Percentiles rank a stretch among this genome's conserved stretches.
These are phyloP conservation scores for Ascochyta fabae DNA, from an alignment of 2,329 filamentous ascomycete genomes.

Conservation along the genomic window DNA sequence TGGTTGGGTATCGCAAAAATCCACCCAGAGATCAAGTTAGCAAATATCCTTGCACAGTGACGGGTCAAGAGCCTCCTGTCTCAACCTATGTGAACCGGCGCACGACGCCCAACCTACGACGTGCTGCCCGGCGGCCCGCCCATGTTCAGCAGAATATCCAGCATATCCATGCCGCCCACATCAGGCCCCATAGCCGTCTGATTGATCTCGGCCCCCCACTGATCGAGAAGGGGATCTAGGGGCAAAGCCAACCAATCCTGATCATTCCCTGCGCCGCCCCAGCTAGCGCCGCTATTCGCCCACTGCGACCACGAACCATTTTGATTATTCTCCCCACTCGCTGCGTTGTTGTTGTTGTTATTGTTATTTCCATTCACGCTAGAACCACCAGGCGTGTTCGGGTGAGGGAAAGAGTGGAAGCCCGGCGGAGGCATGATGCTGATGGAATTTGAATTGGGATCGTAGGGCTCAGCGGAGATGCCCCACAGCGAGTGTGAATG, in stretches of 20 bases:
- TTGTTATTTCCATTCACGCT: constrained; percentile 2
- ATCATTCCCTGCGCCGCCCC: constrained; percentile 33
- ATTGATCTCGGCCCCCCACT: constrained; percentile 64
- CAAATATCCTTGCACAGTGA: neutral
- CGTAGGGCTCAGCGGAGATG: constrained; percentile 54
- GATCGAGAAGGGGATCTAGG: constrained; percentile 65
- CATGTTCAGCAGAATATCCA: constrained; percentile 55
- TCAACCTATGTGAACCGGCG: neutral
- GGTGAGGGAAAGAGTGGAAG: constrained; percentile 17
- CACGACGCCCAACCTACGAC: constrained; percentile 2
- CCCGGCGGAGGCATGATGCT: constrained; percentile 58
- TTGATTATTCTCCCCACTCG: constrained; percentile 18
- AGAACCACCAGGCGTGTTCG: constrained; percentile 17
- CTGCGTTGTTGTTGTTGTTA: constrained; percentile 15
- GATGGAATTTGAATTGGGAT: constrained; percentile 51
- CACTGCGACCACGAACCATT: constrained; percentile 23
- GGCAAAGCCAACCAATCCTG: constrained; percentile 69
- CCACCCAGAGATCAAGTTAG: neutral
- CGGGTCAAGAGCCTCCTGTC: neutral
- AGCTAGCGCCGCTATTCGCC: constrained; percentile 26
- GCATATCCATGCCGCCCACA: constrained; percentile 63
- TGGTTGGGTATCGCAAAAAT: constrained; percentile 11
- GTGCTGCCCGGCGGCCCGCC: constrained; percentile 39
- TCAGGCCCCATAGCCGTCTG: constrained; percentile 66
- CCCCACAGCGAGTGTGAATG: constrained; percentile 50